Evolutionary conservation across 192 early-diverging fungal genomes (phyloP).

Genomic region (Glomus cerebriforme): DNA sequence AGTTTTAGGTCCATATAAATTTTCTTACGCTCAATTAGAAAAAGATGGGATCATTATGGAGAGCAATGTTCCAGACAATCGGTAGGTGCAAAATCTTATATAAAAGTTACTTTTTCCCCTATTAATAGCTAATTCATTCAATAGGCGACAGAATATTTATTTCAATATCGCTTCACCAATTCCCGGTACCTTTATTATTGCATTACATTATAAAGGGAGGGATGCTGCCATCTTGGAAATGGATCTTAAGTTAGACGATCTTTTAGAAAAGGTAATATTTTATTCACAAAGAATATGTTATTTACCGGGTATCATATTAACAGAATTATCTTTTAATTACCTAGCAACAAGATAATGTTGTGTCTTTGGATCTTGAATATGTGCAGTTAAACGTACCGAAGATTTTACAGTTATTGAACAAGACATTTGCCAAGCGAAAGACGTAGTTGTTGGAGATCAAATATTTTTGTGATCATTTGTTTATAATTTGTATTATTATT

Average conservation of each 20-base stretch:
- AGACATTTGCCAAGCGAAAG: conserved; percentile 68
- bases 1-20: conserved; percentile 79
- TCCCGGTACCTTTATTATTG: conserved; percentile 88
- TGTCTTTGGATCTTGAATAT: conserved; percentile 88
- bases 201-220: conserved; percentile 86
- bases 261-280: conserved; percentile 67
- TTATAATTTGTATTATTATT: neutral
- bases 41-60: conserved; percentile 91
- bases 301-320: neutral
- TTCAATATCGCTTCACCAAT: conserved; percentile 88
- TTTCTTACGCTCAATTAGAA: conserved; percentile 80
- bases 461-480: conserved; percentile 2
- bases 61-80: conserved; percentile 88
- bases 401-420: conserved; percentile 79
- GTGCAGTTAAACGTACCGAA: conserved; percentile 87
- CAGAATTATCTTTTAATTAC: neutral
- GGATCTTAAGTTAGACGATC: conserved; percentile 88
- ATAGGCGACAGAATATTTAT: conserved; percentile 78
- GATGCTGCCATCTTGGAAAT: conserved; percentile 94
- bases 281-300: neutral
- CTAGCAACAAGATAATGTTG: conserved; percentile 89
- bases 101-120: neutral
- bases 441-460: conserved; percentile 44
- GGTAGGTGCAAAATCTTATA: conserved; percentile 47
- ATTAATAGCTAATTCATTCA: neutral